A percentile compares a stretch with the other conserved stretches of the same genome.
Evolutionary conservation across 441 rosid species (phyloP).

Genomic region (Capsella rubella): DNA sequence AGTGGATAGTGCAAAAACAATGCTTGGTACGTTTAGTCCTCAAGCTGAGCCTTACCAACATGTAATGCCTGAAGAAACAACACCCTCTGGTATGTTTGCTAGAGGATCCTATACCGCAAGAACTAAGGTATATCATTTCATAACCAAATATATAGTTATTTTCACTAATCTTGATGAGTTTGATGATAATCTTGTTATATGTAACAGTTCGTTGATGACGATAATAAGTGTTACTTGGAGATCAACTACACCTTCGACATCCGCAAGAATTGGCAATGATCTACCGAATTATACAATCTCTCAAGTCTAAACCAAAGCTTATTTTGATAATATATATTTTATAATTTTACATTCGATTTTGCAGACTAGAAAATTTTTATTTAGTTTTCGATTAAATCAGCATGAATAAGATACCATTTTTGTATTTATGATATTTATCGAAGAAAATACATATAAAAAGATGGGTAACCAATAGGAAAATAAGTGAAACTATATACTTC

Average conservation of each 20-base stretch:
- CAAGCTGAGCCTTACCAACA: slow-evolving; percentile 56
- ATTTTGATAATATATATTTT: neutral
- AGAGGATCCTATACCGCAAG: slow-evolving; percentile 63
- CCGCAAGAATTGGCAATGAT: slow-evolving; percentile 72
- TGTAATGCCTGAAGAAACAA: slow-evolving; percentile 60
- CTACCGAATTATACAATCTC: slow-evolving; percentile 14
- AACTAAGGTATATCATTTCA: slow-evolving; percentile 50
- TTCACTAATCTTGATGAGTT: neutral
- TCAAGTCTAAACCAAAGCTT: slow-evolving; percentile 23
- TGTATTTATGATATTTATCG: slow-evolving; percentile 17
- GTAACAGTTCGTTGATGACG: slow-evolving; percentile 83
- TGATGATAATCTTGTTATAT: neutral
- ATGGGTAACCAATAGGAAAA: slow-evolving; percentile 19
- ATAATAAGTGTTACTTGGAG: slow-evolving; percentile 86
- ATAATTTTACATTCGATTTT: slow-evolving; percentile 19
- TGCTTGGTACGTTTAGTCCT: slow-evolving; percentile 65
- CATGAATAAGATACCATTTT: slow-evolving; percentile 18
- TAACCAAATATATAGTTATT: neutral
- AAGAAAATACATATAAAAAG: slow-evolving; percentile 30
- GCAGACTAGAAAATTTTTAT: slow-evolving; percentile 14
- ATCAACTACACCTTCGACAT: slow-evolving; percentile 86
- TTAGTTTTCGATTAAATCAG: slow-evolving; percentile 26
- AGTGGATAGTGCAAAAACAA: slow-evolving; percentile 61
- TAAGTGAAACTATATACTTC: slow-evolving; percentile 36
- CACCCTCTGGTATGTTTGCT: slow-evolving; percentile 61